phyloP scores from a whole-genome alignment of 768 basidiomycete genomes.

The Amylocystis lapponica region DNA sequence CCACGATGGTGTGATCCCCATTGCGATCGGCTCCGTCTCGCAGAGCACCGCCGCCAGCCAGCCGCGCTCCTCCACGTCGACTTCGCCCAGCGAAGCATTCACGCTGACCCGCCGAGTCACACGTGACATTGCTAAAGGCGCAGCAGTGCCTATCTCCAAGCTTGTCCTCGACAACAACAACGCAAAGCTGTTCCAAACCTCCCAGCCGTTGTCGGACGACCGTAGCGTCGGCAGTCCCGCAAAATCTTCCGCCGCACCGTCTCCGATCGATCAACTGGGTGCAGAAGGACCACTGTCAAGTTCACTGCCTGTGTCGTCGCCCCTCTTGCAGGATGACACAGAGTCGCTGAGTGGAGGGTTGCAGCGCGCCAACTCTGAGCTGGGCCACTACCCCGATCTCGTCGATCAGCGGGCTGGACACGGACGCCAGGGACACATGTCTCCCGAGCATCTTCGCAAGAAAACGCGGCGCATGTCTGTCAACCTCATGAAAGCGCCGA shows the following conservation, averaged over 20 bases:
- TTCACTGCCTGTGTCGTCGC: slow-evolving; percentile 46
- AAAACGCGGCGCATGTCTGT: slow-evolving; percentile 58
- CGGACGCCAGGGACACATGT: slow-evolving; percentile 27
- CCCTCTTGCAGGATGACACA: slow-evolving; percentile 32
- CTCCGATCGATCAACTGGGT: slow-evolving; percentile 23
- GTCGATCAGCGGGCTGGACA: slow-evolving; percentile 32
- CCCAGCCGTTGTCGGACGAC: slow-evolving; percentile 7
- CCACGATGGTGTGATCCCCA: slow-evolving; percentile 11
- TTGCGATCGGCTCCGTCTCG: slow-evolving; percentile 3
- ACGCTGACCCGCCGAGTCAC: slow-evolving; percentile 37
- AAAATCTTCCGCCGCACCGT: slow-evolving; percentile 44
- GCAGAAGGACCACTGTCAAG: slow-evolving; percentile 57
- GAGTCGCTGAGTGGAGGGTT: slow-evolving; percentile 27
- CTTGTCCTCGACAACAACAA: slow-evolving; percentile 49
- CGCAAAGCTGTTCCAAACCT: slow-evolving; percentile 49
- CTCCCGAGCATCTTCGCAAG: slow-evolving; percentile 54
- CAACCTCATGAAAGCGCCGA: slow-evolving; percentile 52
- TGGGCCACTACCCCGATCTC: slow-evolving; percentile 75
- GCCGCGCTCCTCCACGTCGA: slow-evolving; percentile 52
- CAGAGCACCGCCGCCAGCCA: slow-evolving; percentile 27
- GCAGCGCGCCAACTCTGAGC: slow-evolving; percentile 72
- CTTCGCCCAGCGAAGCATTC: slow-evolving; percentile 32
- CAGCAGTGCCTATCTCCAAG: slow-evolving; percentile 51
- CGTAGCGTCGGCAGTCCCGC: slow-evolving; percentile 15
- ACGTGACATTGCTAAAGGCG: slow-evolving; percentile 49